Evolutionary conservation across 495 filamentous ascomycete genomes (phyloP).

Genomic region (Paragyromitra xinjiangensis): DNA sequence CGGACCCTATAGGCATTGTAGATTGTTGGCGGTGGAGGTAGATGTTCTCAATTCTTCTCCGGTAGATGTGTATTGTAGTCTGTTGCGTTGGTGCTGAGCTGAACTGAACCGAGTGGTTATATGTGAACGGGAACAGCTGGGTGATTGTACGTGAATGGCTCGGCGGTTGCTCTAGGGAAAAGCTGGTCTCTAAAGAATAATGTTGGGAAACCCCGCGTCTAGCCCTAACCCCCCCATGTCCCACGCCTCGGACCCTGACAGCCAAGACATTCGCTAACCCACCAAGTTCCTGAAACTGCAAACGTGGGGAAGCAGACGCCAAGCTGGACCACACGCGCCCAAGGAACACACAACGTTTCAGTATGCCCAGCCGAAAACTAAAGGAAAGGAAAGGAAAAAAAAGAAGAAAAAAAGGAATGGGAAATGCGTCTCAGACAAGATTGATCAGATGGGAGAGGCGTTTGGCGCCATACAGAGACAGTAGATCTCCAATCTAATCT

Average conservation of each 20-base stretch:
- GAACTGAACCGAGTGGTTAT: not conserved
- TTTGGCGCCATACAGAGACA: conserved; percentile 14
- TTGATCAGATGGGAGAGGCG: conserved; percentile 22
- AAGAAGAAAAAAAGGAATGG: not conserved
- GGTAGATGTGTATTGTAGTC: not conserved
- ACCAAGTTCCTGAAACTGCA: conserved; percentile 7
- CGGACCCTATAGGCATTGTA: conserved; percentile 23
- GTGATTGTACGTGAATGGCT: not conserved
- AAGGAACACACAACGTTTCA: not conserved
- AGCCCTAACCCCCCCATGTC: not conserved
- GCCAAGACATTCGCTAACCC: conserved; percentile 16
- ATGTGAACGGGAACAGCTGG: not conserved
- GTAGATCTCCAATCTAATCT: conserved; percentile 18
- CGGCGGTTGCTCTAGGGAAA: too few species aligned
- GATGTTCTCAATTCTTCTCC: not conserved
- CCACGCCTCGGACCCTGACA: not conserved
- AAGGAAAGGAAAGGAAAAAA: not conserved
- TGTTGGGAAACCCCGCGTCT: not conserved
- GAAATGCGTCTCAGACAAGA: conserved; percentile 8
- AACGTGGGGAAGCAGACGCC: conserved; percentile 24
- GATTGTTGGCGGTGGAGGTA: not conserved
- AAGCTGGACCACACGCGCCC: not conserved
- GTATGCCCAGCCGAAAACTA: not conserved
- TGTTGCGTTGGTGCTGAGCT: not conserved
- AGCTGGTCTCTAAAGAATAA: too few species aligned